Percentiles rank a stretch among this genome's conserved stretches.
Conservation (phyloP, 164 flowering plant species). For the Sedum album region DNA sequence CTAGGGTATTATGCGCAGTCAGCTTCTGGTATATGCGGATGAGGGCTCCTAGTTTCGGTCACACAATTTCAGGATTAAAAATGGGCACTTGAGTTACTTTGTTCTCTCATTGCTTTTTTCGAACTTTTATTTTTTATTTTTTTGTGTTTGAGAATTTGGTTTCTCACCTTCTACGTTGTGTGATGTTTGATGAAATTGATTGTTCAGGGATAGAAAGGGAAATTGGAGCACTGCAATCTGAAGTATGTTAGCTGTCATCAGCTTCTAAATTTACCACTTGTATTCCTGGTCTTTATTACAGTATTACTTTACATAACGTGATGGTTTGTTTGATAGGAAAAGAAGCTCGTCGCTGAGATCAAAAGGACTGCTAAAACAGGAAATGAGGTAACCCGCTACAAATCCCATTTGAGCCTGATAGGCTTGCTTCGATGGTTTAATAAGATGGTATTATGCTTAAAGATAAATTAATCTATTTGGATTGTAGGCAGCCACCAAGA, state of each 20-base stretch:
- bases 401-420: background rate
- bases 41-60: too few relatives aligned
- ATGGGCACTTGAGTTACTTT: background rate
- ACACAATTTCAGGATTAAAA: background rate
- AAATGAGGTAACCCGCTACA: constrained; percentile 51
- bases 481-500: constrained; percentile 74
- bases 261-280: background rate
- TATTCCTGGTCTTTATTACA: background rate
- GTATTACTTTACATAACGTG: constrained; percentile 8
- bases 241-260: constrained; percentile 36
- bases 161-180: background rate
- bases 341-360: constrained; percentile 85
- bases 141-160: background rate
- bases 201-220: constrained; percentile 84
- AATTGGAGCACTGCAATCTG: constrained; percentile 63
- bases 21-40: too few relatives aligned
- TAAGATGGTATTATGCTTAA: background rate
- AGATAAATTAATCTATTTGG: background rate
- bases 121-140: background rate
- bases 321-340: constrained; percentile 51
- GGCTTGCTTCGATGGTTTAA: background rate
- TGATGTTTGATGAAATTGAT: too few relatives aligned
- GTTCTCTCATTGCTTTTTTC: background rate
- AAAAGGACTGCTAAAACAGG: constrained; percentile 93
- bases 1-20: background rate